phyloP scores from a whole-genome alignment of 2,329 filamentous ascomycete species.

The Elsinoe batatas region DNA sequence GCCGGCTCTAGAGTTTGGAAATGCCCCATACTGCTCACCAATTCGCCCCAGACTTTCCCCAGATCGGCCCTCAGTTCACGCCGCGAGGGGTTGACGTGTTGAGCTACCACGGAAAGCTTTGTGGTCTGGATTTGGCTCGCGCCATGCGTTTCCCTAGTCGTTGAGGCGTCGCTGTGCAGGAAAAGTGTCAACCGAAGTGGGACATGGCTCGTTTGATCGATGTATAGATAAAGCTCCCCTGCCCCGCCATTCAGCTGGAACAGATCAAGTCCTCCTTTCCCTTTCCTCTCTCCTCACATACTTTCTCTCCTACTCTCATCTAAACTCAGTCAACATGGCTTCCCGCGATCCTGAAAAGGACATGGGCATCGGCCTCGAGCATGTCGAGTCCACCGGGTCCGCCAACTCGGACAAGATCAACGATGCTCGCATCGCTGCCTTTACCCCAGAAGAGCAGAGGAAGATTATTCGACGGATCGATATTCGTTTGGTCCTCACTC shows the following conservation, averaged over 20 bases:
- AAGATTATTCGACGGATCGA: slow-evolving; percentile 61
- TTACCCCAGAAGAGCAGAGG: slow-evolving; percentile 50
- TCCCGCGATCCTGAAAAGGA: slow-evolving; percentile 1
- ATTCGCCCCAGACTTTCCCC: slow-evolving; percentile 6
- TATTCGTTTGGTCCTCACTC: slow-evolving; percentile 34
- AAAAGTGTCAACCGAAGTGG: background rate
- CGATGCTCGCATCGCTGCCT: slow-evolving; percentile 28
- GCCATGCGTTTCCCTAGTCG: slow-evolving; percentile 1
- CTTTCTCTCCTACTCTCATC: background rate
- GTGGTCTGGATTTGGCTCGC: background rate
- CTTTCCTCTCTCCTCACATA: background rate
- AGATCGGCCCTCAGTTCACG: background rate
- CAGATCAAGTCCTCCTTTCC: background rate
- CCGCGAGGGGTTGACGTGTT: slow-evolving; percentile 7
- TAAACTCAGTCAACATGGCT: background rate
- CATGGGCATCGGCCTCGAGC: slow-evolving; percentile 6
- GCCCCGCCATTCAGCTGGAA: background rate
- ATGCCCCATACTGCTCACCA: background rate
- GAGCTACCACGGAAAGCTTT: background rate
- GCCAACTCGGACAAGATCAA: slow-evolving; percentile 15
- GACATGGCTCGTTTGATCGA: background rate
- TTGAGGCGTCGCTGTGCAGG: background rate
- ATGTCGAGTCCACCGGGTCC: slow-evolving; percentile 8
- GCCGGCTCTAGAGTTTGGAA: background rate
- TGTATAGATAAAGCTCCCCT: background rate